Evolutionary conservation across 257 asterid species (phyloP), one percentile per base, ranked within the genome.

Genomic region (Coffea eugenioides): DNA sequence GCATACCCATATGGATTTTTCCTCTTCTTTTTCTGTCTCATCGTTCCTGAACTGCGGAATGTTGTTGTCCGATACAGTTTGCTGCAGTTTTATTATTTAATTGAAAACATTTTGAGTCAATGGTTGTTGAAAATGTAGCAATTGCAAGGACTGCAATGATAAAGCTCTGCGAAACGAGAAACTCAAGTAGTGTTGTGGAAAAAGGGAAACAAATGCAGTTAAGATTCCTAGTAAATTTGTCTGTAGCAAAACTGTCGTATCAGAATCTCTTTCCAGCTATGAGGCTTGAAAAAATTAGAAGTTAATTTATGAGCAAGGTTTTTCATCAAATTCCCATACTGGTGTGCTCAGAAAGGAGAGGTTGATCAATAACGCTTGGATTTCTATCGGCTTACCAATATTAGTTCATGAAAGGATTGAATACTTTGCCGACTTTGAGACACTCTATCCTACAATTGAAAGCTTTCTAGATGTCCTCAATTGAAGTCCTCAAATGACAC

Each of bases 121-220:
- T 86, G 73, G 90, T 90, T 0, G 91, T 88, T 8, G 91, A 86
- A 80, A 88, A 88, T 43, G 91, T 88, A 27, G 91, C 91, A 36
- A 88, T 86, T 36, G 91, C 85, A 15, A 84, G 80, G 72, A 88
- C 90, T 1, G 91, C 91, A 27, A 88, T 83, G 48, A 88, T 80
- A 77, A 88, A 88, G 76, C 91, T 88, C 91, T 88, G 88, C 82
- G 73, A 76, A 34, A 76, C 74, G 64, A 84, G 43, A 73, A 61
- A 73, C 43, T 34, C 68, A 79, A 31, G 34, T 31, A 49, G 71
- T 56, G 59, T 23, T 13, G 23, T 7, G 70, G 59, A 31, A 18
- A 46, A 69, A 69, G 15, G 27, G 64, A 12, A 51, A 51, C 31
- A 20, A 74, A 51, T 34, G 21, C 39, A 2, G 3, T 27, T 25